Evolutionary conservation across 2,329 filamentous ascomycete genomes (phyloP), one percentile per base, ranked within the genome.

Genomic region (Xylaria sp.): DNA sequence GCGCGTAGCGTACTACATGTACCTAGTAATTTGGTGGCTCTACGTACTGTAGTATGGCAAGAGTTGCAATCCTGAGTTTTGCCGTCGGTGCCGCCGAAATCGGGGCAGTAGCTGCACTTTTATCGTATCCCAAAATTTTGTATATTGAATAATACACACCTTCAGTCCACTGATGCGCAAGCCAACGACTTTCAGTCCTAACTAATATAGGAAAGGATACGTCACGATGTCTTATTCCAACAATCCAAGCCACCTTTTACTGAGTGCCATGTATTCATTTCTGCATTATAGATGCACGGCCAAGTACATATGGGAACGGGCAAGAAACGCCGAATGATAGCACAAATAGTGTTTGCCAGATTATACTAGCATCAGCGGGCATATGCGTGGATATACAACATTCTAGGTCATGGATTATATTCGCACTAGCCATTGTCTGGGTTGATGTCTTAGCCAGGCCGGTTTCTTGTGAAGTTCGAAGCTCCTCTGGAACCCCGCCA

Each of bases 31-130:
- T 48, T 20, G 44, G 9, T 10, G 23, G 18, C 46, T 50, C 18
- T 55, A n/a, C n/a, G n/a, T n/a, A n/a, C n/a, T n/a, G n/a, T n/a
- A n/a, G n/a, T n/a, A 54, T 59, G 65, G 65, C 46, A 60, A 64
- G 15, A 64, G 15, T 50, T 31, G 28, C 28, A 28, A 28, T 28
- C 5, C 28, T 58, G 15, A 58, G 28, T 46, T 58, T 58, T 58
- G 25, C 39, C 56, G 44, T 67, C 64, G 65, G 65, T 67, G 46
- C 59, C 51, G 51, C 65, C 61, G 65, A 70, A 31, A 62, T 57
- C 65, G 65, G 57, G 28, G 23, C 15, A 12, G 7, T 31, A 58
- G 8, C 3, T 56, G 13, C 15, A 54, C 15, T 52, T 13, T 3
- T 18, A 3, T 52, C 23, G 44, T 46, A 37, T 10, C 34, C 34